Evolutionary conservation across 1,139 yeast species (phyloP).

Genomic region (Maudiozyma humilis): DNA sequence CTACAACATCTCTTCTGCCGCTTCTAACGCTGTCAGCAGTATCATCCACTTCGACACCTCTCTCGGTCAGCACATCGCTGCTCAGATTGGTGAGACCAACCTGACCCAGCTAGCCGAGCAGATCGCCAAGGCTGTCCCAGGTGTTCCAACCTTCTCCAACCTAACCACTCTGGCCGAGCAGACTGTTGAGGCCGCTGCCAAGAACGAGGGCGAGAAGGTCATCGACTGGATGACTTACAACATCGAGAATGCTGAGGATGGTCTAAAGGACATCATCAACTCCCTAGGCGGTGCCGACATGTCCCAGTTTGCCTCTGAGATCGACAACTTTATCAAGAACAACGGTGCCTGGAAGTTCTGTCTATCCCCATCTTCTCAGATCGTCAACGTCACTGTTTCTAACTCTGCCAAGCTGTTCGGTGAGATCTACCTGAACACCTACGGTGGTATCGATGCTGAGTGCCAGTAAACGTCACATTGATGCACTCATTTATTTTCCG

Average conservation of each 20-base stretch:
- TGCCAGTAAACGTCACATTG: not conserved
- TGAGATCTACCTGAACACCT: slow-evolving; percentile 6
- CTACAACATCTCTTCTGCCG: slow-evolving; percentile 3
- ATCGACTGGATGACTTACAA: slow-evolving; percentile 5
- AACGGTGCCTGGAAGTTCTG: slow-evolving; percentile 6
- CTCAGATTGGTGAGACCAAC: slow-evolving; percentile 3
- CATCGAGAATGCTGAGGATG: slow-evolving; percentile 2
- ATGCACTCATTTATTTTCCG: not conserved
- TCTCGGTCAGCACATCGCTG: slow-evolving; percentile 5
- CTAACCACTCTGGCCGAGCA: not conserved
- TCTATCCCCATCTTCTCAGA: slow-evolving; percentile 3
- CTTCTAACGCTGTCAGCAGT: not conserved
- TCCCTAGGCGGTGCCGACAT: slow-evolving; percentile 1
- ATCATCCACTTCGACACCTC: slow-evolving; percentile 1
- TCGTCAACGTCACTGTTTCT: slow-evolving; percentile 3
- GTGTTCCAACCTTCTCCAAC: slow-evolving; percentile 5
- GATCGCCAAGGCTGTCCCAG: slow-evolving; percentile 5
- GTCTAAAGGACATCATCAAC: slow-evolving; percentile 1
- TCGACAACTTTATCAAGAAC: slow-evolving; percentile 3
- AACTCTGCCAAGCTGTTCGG: not conserved
- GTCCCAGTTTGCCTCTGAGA: slow-evolving; percentile 2
- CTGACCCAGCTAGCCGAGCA: slow-evolving; percentile 4
- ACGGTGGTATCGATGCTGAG: slow-evolving; percentile 6
- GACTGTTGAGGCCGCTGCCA: slow-evolving; percentile 2
- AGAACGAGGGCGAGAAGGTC: slow-evolving; percentile 3